Base-by-base conservation (phyloP, 2,329 filamentous ascomycete genomes). In the Ophiocordyceps camponoti-floridani region DNA sequence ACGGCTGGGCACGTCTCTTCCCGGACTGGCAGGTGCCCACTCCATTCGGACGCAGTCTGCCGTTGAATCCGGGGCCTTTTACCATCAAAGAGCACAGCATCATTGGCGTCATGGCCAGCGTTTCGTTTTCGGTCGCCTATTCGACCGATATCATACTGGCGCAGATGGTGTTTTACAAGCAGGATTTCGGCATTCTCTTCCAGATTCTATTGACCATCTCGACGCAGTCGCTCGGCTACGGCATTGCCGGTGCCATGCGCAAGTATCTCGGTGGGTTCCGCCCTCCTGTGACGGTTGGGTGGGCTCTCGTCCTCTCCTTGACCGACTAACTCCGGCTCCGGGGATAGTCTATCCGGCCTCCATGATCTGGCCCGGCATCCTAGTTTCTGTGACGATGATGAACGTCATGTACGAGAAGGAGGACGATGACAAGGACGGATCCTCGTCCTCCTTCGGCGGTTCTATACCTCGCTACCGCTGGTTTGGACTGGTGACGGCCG, bases 141-240 rank as follows among this genome's bases (percentile, higher is more conserved):
- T 79, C 80, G 1, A 85, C 81, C 1, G 82, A 86, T 51, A 79
- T 84, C 28, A 72, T 87, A 41, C 65, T 84, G 2, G 81, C 81
- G 0, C 80, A 84, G 59, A 62, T 75, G 16, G 70, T 79, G 14
- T 85, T 84, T 52, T 86, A 86, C 56, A 76, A 79, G 56, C 72
- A 83, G 52, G 65, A 78, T 47, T 82, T 82, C 53, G 79, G 79
- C 18, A 67, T 82, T 49, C 50, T 65, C 1, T 85, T 81, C 54
- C 77, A 84, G 56, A 59, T 84, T 28, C 63, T 84, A 14, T 65
- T 83, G 47, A 76, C 73, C 19, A 66, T 85, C 14, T 81, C 76
- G 8, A 82, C 77, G 2, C 82, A 84, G 57, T 79, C 77, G 46
- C 61, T 82, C 11, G 79, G 79, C 0, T 83, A 83, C 52, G 78